phyloP scores from a whole-genome alignment of 371 early-diverging fungal species.

The Dentiscutata heterogama region DNA sequence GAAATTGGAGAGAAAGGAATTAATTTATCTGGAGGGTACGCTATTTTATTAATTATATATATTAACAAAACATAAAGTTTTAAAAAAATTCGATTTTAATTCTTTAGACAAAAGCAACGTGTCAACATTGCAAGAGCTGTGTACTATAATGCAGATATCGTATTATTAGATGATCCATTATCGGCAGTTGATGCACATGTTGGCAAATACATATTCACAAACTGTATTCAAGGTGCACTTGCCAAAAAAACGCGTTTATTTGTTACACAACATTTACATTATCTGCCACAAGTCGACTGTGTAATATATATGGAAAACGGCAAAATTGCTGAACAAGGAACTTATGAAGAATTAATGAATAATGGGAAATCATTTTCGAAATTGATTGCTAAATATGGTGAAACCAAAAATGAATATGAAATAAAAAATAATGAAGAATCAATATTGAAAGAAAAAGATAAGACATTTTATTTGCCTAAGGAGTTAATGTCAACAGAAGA shows the following conservation, averaged over 20 bases:
- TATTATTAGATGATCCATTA: constrained; percentile 87
- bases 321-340: constrained; percentile 55
- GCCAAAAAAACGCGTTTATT: constrained; percentile 87
- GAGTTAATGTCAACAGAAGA: constrained; percentile 57
- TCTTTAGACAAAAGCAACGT: constrained; percentile 75
- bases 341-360: constrained; percentile 43
- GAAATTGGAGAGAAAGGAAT: constrained; percentile 89
- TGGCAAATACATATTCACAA: constrained; percentile 78
- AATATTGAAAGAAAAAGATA: neutral
- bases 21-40: constrained; percentile 70
- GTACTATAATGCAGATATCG: constrained; percentile 75
- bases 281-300: constrained; percentile 71
- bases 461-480: neutral
- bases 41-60: neutral
- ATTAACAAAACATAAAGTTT: too few species aligned
- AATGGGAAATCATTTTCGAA: constrained; percentile 53
- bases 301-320: constrained; percentile 77
- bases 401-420: constrained; percentile 58
- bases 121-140: constrained; percentile 80
- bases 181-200: constrained; percentile 90
- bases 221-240: constrained; percentile 76
- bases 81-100: neutral
- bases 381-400: constrained; percentile 75
- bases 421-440: constrained; percentile 47
- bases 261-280: constrained; percentile 91